Percentiles rank a stretch among this genome's conserved stretches.
Evolutionary conservation across 139 green algal genomes (phyloP).

Genomic region (Asterochloris sp.): DNA sequence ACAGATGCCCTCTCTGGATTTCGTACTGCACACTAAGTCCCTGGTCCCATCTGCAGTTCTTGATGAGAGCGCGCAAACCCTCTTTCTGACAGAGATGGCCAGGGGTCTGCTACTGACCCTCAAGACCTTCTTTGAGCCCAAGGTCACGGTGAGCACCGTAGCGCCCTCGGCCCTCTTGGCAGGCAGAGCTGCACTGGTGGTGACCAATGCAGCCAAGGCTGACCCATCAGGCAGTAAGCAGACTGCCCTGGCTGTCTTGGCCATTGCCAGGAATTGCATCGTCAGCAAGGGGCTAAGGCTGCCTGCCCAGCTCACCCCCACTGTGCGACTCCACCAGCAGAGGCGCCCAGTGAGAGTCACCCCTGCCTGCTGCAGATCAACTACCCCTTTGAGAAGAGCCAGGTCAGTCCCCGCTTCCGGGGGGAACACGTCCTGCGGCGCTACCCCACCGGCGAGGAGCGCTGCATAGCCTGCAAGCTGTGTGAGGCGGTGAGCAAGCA

Average conservation of each 20-base stretch:
- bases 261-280: not conserved
- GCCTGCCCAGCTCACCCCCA: not conserved
- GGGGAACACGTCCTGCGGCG: slow-evolving; percentile 96
- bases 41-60: slow-evolving; percentile 61
- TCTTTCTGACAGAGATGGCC: slow-evolving; percentile 97
- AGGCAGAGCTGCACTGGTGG: not conserved
- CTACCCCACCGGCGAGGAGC: slow-evolving; percentile 97
- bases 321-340: not conserved
- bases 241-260: not conserved
- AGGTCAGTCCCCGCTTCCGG: slow-evolving; percentile 92
- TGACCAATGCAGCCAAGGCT: not conserved
- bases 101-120: slow-evolving; percentile 89
- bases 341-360: not conserved
- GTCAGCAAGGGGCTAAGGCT: too few relatives aligned
- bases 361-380: slow-evolving; percentile 78
- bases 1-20: not conserved
- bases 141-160: slow-evolving; percentile 79
- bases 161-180: not conserved
- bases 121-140: slow-evolving; percentile 95
- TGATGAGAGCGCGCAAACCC: slow-evolving; percentile 86
- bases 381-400: slow-evolving; percentile 99
- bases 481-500: slow-evolving; percentile 88
- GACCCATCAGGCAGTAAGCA: not conserved
- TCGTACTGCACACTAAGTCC: not conserved
- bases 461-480: slow-evolving; percentile 99